Conservation (phyloP, 495 filamentous ascomycete species). For the Penicillium malachiteum region DNA sequence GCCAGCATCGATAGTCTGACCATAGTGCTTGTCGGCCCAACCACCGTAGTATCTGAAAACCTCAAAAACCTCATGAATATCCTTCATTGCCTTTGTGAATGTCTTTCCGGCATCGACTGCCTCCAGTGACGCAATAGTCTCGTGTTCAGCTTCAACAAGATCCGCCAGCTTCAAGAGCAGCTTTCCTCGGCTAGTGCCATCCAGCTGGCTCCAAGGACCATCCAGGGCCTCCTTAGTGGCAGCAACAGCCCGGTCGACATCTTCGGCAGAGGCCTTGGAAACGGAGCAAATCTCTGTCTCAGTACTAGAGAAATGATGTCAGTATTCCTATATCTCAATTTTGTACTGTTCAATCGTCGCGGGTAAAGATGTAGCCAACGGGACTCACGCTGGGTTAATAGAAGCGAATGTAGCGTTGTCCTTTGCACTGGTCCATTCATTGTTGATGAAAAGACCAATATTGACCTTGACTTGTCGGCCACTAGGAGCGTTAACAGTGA, state of each 20-base stretch:
- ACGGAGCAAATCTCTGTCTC: conserved; percentile 42
- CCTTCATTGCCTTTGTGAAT: conserved; percentile 66
- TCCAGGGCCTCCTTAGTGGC: conserved; percentile 86
- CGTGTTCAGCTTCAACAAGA: conserved; percentile 71
- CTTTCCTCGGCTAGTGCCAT: conserved; percentile 70
- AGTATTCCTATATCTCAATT: no score
- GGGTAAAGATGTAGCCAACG: no score
- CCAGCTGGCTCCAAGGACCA: conserved; percentile 65
- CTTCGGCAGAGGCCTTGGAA: conserved; percentile 81
- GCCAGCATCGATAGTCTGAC: conserved; percentile 3
- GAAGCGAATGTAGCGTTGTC: no score
- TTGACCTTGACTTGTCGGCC: no score
- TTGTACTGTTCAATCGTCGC: no score
- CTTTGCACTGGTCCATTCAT: no score
- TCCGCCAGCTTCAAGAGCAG: conserved; percentile 75
- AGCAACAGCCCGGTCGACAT: conserved; percentile 75
- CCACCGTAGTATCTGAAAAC: conserved; percentile 7
- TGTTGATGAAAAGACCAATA: no score
- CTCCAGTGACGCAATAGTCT: conserved; percentile 75
- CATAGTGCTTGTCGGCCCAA: conserved; percentile 6
- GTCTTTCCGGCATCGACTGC: conserved; percentile 92
- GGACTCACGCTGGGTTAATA: no score
- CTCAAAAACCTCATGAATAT: not conserved
- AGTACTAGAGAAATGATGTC: no score
- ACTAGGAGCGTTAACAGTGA: no score